Evolutionary conservation across 2,329 filamentous ascomycete genomes (phyloP), one percentile per base, ranked within the genome.

Genomic region (Dactylellina sp.): DNA sequence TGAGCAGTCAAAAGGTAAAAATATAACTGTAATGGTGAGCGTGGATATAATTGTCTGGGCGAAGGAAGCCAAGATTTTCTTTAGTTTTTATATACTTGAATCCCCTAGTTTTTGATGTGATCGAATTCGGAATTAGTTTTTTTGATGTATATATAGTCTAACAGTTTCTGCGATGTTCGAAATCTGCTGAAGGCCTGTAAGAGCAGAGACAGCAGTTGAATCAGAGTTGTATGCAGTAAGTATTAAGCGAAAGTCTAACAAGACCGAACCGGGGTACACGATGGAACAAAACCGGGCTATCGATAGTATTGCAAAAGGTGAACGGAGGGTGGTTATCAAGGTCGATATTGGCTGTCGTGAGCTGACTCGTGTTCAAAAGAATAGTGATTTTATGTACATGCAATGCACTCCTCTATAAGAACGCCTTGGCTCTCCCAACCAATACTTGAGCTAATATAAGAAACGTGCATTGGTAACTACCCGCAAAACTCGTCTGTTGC

Each of bases 31-130:
- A n/a, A n/a, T n/a, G n/a, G n/a, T n/a, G n/a, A n/a, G n/a, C n/a
- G n/a, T 40, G 28, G 20, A 7, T 9, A 55, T 14, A 46, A 49
- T 28, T 37, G 25, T 47, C 28, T 64, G 40, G 50, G 20, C 50
- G 42, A 32, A 52, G 40, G 42, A 40, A 65, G 61, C 61, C 61
- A 65, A 65, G 61, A 65, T 24, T 25, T 2, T 25, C 4, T 37
- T 20, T 37, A 16, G 16, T 40, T 7, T 56, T 49, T 49, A 47
- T 57, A 56, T 49, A 37, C 2, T 47, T 25, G 16, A 25, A 24
- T 20, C 37, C 22, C 32, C 20, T 14, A 28, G 20, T 47, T 20
- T 14, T 20, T 22, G 44, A 12, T 6, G 6, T 12, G 32, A n/a
- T n/a, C n/a, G n/a, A n/a, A n/a, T n/a, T n/a, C n/a, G n/a, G n/a